Conservation (phyloP, 768 basidiomycete genomes). For the Naganishia antarctica region DNA sequence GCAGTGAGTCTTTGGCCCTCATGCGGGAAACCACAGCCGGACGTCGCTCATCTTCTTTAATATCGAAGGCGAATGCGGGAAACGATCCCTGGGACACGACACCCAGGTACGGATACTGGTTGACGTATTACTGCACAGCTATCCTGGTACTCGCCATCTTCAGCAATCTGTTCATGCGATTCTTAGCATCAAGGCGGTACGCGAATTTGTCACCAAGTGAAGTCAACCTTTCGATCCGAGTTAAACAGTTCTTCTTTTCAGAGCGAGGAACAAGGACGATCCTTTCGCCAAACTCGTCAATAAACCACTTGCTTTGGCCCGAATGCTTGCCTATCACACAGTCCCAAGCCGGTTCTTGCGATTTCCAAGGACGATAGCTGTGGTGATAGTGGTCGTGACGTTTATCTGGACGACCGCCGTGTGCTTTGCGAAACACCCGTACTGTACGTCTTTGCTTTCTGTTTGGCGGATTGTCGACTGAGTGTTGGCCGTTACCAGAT, state of each 20-base stretch:
- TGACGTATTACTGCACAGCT: slow-evolving; percentile 4
- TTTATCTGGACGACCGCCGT: slow-evolving; percentile 1
- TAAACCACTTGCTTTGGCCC: slow-evolving; percentile 8
- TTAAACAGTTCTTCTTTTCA: background rate
- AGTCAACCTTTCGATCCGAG: too few species aligned
- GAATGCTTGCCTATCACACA: slow-evolving; percentile 10
- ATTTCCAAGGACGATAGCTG: background rate
- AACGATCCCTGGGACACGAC: slow-evolving; percentile 17
- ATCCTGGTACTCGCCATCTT: background rate
- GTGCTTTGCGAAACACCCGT: slow-evolving; percentile 20
- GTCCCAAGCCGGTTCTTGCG: slow-evolving; percentile 21
- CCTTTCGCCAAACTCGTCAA: slow-evolving; percentile 6
- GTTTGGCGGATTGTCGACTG: background rate
- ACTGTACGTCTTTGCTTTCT: background rate
- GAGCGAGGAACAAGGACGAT: slow-evolving; percentile 10
- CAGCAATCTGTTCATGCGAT: background rate
- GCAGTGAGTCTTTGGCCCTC: background rate
- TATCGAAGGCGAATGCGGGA: slow-evolving; percentile 1
- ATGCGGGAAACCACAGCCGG: background rate
- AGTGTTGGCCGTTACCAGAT: background rate
- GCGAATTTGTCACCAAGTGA: background rate
- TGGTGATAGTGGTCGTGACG: background rate
- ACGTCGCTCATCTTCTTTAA: background rate
- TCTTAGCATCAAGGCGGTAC: slow-evolving; percentile 11
- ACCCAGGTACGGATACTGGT: slow-evolving; percentile 16